These are phyloP conservation scores for Candida anglica DNA, from an alignment of 805 yeast species.

Conservation along the genomic window DNA sequence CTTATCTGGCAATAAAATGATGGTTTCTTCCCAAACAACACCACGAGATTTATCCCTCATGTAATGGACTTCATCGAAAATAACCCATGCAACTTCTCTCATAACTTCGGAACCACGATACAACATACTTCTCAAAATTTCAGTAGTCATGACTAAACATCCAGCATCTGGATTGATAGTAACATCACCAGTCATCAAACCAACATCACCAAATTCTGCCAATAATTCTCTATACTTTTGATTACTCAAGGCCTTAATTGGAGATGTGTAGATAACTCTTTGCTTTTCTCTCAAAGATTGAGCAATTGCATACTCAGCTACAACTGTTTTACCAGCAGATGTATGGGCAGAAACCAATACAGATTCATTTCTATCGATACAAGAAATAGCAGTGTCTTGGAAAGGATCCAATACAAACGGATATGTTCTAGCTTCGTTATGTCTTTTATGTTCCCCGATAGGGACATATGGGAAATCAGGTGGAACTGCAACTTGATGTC, in stretches of 20 bases:
- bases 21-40: conserved; percentile 99
- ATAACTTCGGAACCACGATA: conserved; percentile 96
- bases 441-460: conserved; percentile 79
- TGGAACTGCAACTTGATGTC: conserved; percentile 97
- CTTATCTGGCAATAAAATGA: conserved; percentile 91
- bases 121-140: conserved; percentile 92
- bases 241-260: conserved; percentile 90
- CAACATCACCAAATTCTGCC: conserved; percentile 95
- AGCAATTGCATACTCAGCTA: conserved; percentile 95
- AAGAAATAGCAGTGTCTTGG: conserved; percentile 94
- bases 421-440: conserved; percentile 77
- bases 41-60: conserved; percentile 98
- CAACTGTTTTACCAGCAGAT: conserved; percentile 96
- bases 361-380: conserved; percentile 91
- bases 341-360: conserved; percentile 97
- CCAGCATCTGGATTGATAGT: conserved; percentile 98
- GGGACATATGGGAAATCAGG: conserved; percentile 87
- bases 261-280: conserved; percentile 92
- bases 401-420: conserved; percentile 95
- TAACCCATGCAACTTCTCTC: conserved; percentile 99
- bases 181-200: conserved; percentile 98
- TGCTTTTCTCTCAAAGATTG: conserved; percentile 89
- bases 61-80: conserved; percentile 97
- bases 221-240: conserved; percentile 90
- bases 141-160: conserved; percentile 98